These are phyloP conservation scores for Pouteria campechiana DNA, from an alignment of 179 eudicot genomes.

Conservation along the genomic window DNA sequence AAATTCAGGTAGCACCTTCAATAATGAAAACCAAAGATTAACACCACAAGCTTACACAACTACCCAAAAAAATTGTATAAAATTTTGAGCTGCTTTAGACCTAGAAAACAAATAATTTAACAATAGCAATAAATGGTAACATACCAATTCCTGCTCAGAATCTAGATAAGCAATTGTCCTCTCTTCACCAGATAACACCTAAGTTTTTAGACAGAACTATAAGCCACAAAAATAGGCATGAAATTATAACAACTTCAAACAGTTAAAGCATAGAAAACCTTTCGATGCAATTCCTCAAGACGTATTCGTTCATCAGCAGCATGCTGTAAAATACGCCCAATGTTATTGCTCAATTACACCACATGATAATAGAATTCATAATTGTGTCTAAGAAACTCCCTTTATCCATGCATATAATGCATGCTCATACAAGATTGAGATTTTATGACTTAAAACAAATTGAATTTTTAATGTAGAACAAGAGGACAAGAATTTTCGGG, in stretches of 20 bases:
- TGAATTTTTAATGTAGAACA: too few relatives aligned
- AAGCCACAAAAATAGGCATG: conserved; percentile 2
- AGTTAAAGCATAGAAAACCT: conserved; percentile 14
- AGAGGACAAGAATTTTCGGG: too few relatives aligned
- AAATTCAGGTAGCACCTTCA: conserved; percentile 79
- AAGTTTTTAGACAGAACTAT: conserved; percentile 3
- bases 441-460: too few relatives aligned
- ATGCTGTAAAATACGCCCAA: conserved; percentile 51
- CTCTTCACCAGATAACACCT: conserved; percentile 83
- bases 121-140: conserved; percentile 1
- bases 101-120: too few relatives aligned
- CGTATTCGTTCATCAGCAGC: conserved; percentile 99
- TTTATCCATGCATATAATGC: too few relatives aligned
- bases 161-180: conserved; percentile 69
- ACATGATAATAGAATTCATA: too few relatives aligned
- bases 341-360: too few relatives aligned
- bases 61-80: too few relatives aligned
- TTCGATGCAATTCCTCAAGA: conserved; percentile 79
- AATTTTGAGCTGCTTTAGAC: too few relatives aligned
- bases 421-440: too few relatives aligned
- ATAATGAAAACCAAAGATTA: conserved; percentile 2
- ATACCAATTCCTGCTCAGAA: conserved; percentile 75
- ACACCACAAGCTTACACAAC: neutral
- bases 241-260: neutral
- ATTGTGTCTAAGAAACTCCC: too few relatives aligned